phyloP scores from a whole-genome alignment of 768 basidiomycete species.

The Mycena amicta region DNA sequence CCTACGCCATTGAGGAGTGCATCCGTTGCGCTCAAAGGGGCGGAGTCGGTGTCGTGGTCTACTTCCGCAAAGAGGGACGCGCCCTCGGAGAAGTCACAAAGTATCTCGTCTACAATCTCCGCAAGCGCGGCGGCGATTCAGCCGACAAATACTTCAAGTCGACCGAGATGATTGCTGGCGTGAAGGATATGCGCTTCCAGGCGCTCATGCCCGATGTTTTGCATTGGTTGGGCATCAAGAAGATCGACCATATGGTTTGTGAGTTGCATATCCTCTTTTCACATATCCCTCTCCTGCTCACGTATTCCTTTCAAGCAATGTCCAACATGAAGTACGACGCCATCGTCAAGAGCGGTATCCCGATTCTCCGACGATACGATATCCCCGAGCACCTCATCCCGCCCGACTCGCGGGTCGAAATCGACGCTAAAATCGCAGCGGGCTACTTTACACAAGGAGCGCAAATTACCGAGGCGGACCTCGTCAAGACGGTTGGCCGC shows the following conservation, averaged over 20 bases:
- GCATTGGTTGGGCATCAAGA: conserved; percentile 91
- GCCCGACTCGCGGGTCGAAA: conserved; percentile 89
- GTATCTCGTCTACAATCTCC: conserved; percentile 95
- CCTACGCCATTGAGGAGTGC: conserved; percentile 92
- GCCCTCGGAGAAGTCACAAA: conserved; percentile 94
- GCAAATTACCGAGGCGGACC: conserved; percentile 74
- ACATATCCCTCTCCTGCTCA: background rate
- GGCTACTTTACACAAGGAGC: conserved; percentile 89
- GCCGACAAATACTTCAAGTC: conserved; percentile 94
- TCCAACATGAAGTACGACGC: conserved; percentile 97
- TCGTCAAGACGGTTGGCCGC: conserved; percentile 84
- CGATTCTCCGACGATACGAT: conserved; percentile 34
- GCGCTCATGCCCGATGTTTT: conserved; percentile 95
- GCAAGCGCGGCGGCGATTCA: conserved; percentile 91
- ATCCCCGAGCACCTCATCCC: conserved; percentile 79
- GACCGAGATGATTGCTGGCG: conserved; percentile 92
- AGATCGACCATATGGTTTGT: conserved; percentile 85
- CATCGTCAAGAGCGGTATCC: conserved; percentile 86
- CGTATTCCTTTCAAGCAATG: conserved; percentile 46
- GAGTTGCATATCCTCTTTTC: background rate
- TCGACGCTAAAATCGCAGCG: conserved; percentile 93
- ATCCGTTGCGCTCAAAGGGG: conserved; percentile 73
- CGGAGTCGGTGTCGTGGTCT: conserved; percentile 91
- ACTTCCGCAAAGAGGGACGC: conserved; percentile 93
- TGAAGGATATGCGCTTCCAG: conserved; percentile 95